A percentile compares a stretch with the other conserved stretches of the same genome.
Conservation (phyloP, 768 basidiomycete species). For the Serendipita sp. region DNA sequence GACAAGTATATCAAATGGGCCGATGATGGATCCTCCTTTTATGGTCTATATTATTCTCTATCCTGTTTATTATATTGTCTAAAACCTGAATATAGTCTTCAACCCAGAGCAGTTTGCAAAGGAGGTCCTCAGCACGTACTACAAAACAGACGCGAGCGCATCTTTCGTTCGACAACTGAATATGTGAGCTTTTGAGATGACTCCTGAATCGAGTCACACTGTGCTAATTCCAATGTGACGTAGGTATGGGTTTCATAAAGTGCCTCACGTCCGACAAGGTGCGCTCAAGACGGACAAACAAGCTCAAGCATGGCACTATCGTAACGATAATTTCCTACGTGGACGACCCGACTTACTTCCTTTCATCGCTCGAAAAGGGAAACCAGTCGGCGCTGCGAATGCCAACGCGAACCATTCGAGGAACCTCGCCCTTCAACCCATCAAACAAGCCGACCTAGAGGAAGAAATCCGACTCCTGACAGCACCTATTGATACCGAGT, state of each 20-base stretch:
- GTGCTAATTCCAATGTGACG: no score
- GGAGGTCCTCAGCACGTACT: constrained; percentile 82
- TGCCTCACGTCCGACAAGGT: constrained; percentile 90
- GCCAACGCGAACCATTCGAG: constrained; percentile 12
- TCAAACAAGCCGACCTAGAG: constrained; percentile 4
- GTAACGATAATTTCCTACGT: constrained; percentile 73
- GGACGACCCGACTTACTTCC: constrained; percentile 78
- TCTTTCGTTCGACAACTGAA: constrained; percentile 87
- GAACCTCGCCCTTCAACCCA: constrained; percentile 10
- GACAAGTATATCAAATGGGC: constrained; percentile 84
- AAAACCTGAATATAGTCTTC: constrained; percentile 31
- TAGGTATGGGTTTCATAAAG: constrained; percentile 69
- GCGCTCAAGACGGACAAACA: constrained; percentile 71
- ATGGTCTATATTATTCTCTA: constrained; percentile 33
- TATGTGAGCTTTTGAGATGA: constrained; percentile 34
- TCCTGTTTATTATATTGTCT: neutral
- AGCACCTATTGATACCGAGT: constrained; percentile 21
- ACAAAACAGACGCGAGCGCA: constrained; percentile 93
- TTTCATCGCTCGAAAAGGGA: constrained; percentile 69
- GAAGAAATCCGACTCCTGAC: neutral
- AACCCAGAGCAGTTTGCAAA: constrained; percentile 82
- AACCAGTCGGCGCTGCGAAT: constrained; percentile 20
- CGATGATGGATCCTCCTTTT: constrained; percentile 80
- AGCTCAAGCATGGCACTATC: constrained; percentile 81
- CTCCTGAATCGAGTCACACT: no score